These are phyloP conservation scores for Bolboschoenus planiculmis DNA, from an alignment of 176 grass and related monocot genomes.

Conservation along the genomic window DNA sequence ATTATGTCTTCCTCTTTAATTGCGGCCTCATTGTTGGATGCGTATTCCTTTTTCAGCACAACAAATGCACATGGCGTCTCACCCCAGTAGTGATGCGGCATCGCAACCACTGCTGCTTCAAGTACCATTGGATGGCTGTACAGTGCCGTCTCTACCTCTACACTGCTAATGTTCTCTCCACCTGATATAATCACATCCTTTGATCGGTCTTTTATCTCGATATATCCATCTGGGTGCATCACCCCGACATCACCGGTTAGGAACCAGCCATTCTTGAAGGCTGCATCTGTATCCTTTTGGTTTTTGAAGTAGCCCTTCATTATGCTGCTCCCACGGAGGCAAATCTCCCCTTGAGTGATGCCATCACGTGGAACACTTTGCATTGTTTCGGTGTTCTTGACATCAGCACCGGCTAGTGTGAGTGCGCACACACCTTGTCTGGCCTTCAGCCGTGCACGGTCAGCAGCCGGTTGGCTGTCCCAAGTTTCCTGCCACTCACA, in stretches of 20 bases:
- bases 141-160: constrained; percentile 48
- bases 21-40: neutral
- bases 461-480: constrained; percentile 19
- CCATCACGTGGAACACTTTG: constrained; percentile 47
- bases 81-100: constrained; percentile 39
- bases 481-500: constrained; percentile 53
- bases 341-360: constrained; percentile 37
- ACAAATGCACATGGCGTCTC: constrained; percentile 46
- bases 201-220: constrained; percentile 63
- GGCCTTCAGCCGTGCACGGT: constrained; percentile 33
- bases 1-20: constrained; percentile 45
- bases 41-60: constrained; percentile 30
- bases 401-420: constrained; percentile 37
- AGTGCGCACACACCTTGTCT: constrained; percentile 50
- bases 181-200: constrained; percentile 79
- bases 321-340: constrained; percentile 49
- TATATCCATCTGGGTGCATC: constrained; percentile 53
- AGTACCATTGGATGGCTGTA: constrained; percentile 48
- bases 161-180: constrained; percentile 81
- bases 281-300: constrained; percentile 31
- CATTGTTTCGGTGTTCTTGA: constrained; percentile 42
- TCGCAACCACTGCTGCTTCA: constrained; percentile 46
- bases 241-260: constrained; percentile 54
- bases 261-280: constrained; percentile 48
- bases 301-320: constrained; percentile 73